Evolutionary conservation across 306 rosid genomes (phyloP).

Genomic region (Carpinus fangiana): DNA sequence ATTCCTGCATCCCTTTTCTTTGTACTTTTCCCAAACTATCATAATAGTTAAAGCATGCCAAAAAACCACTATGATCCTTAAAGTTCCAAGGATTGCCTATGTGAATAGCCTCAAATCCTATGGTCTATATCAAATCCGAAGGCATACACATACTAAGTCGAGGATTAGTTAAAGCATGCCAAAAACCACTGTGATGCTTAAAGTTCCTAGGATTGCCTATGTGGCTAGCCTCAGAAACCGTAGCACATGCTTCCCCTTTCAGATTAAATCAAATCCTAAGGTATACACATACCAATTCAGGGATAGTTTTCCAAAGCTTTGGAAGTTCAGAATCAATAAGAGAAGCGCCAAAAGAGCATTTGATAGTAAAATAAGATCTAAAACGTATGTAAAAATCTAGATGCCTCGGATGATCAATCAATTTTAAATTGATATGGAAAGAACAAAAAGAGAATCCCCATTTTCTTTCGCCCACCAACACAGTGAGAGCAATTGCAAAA

Average conservation of each 20-base stretch:
- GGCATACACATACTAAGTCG: neutral
- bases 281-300: neutral
- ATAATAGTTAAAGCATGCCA: neutral
- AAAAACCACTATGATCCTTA: neutral
- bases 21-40: neutral
- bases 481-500: neutral
- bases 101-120: neutral
- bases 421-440: neutral
- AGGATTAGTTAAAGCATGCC: neutral
- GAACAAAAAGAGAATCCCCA: neutral
- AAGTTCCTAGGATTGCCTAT: neutral
- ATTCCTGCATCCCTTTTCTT: neutral
- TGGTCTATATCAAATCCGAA: neutral
- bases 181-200: neutral
- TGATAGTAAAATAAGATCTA: neutral
- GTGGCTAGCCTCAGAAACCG: neutral
- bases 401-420: neutral
- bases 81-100: neutral
- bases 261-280: neutral
- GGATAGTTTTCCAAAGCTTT: neutral
- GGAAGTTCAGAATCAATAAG: neutral
- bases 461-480: neutral
- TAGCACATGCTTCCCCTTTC: neutral
- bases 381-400: neutral
- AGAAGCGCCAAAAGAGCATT: neutral